Conservation (phyloP, 495 filamentous ascomycete species). For the Astrocystis sublimbata region DNA sequence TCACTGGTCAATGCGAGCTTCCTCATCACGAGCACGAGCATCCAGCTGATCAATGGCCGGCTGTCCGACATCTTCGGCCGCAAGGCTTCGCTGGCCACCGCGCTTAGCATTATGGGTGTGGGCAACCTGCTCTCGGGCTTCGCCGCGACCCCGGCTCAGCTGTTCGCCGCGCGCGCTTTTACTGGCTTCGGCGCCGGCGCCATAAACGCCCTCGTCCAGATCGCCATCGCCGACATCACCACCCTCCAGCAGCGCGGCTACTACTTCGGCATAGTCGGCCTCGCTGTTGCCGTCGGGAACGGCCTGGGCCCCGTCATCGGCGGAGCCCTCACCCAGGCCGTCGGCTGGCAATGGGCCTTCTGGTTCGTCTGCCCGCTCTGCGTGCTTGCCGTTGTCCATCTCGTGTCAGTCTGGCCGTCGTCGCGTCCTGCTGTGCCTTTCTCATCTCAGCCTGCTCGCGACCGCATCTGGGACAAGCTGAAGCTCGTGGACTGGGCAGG, state of each 20-base stretch:
- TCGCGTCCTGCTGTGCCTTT: neutral
- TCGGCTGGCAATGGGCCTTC: slow-evolving; percentile 55
- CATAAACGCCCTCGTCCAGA: slow-evolving; percentile 33
- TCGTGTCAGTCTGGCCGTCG: slow-evolving; percentile 1
- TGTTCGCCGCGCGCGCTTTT: slow-evolving; percentile 33
- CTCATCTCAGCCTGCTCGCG: neutral
- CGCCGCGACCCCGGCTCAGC: neutral
- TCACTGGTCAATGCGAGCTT: slow-evolving; percentile 66
- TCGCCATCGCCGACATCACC: slow-evolving; percentile 37
- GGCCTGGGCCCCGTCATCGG: slow-evolving; percentile 26
- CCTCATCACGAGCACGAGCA: slow-evolving; percentile 64
- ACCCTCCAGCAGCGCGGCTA: slow-evolving; percentile 35
- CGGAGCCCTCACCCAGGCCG: neutral
- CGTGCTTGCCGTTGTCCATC: neutral
- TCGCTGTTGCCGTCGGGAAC: slow-evolving; percentile 34
- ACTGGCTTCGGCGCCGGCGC: slow-evolving; percentile 79
- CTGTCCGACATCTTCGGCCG: slow-evolving; percentile 48
- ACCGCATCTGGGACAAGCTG: neutral
- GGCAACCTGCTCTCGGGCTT: slow-evolving; percentile 24
- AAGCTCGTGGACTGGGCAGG: slow-evolving; percentile 4
- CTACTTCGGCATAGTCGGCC: slow-evolving; percentile 29
- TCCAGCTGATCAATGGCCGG: slow-evolving; percentile 37
- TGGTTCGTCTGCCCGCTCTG: slow-evolving; percentile 48
- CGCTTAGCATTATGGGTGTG: slow-evolving; percentile 30
- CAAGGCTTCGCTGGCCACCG: slow-evolving; percentile 33